Evolutionary conservation across 805 yeast genomes (phyloP).

Genomic region (Metschnikowia koreensis): DNA sequence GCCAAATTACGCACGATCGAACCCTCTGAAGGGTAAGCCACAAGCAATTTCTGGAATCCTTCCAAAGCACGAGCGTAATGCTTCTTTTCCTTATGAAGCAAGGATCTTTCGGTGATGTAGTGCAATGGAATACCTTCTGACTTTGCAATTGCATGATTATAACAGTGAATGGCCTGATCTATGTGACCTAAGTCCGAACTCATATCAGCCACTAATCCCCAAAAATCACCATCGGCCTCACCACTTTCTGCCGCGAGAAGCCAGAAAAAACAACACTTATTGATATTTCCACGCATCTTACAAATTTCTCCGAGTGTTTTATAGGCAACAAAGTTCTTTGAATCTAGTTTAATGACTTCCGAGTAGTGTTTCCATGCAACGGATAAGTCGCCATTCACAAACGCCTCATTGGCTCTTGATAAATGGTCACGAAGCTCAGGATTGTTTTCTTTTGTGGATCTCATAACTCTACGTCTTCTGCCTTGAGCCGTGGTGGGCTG

Average conservation of each 20-base stretch:
- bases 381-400: slow-evolving; percentile 60
- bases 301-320: slow-evolving; percentile 85
- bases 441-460: slow-evolving; percentile 47
- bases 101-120: slow-evolving; percentile 61
- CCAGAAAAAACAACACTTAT: slow-evolving; percentile 80
- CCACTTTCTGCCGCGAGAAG: slow-evolving; percentile 75
- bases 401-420: slow-evolving; percentile 77
- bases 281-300: slow-evolving; percentile 58
- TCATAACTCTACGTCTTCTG: slow-evolving; percentile 37
- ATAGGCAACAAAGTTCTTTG: slow-evolving; percentile 78
- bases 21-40: slow-evolving; percentile 55
- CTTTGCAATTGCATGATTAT: slow-evolving; percentile 58
- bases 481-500: slow-evolving; percentile 33
- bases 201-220: slow-evolving; percentile 73
- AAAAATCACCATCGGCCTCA: slow-evolving; percentile 71
- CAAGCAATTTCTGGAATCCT: slow-evolving; percentile 60
- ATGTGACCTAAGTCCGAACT: slow-evolving; percentile 63
- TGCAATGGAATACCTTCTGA: slow-evolving; percentile 23
- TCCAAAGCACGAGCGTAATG: slow-evolving; percentile 71
- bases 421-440: slow-evolving; percentile 70
- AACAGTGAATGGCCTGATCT: slow-evolving; percentile 79
- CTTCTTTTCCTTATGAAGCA: slow-evolving; percentile 63
- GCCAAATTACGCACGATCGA: slow-evolving; percentile 57
- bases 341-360: slow-evolving; percentile 75
- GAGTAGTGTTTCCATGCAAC: slow-evolving; percentile 58